Conservation (phyloP, 2,329 filamentous ascomycete species). For the Mariannaea elegans region DNA sequence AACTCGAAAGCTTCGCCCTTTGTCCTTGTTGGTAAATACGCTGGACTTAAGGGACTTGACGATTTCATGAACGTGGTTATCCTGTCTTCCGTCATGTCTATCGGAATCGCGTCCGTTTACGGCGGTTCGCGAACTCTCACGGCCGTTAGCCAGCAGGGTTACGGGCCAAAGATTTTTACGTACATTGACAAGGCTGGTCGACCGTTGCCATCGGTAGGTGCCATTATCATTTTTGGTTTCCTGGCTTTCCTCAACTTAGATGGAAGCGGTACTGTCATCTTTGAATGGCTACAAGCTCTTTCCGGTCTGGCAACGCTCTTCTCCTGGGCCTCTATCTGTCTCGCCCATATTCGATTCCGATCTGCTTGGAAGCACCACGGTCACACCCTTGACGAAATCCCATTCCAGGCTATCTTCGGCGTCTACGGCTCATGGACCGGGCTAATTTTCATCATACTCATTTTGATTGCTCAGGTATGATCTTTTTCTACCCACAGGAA, state of each 20-base stretch:
- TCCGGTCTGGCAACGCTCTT: slow-evolving; percentile 69
- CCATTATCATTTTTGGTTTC: slow-evolving; percentile 54
- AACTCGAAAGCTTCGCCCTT: slow-evolving; percentile 53
- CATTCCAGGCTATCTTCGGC: slow-evolving; percentile 63
- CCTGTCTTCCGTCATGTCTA: slow-evolving; percentile 60
- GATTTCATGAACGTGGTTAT: slow-evolving; percentile 62
- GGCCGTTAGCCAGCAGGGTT: slow-evolving; percentile 62
- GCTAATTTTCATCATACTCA: slow-evolving; percentile 61
- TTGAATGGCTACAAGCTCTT: slow-evolving; percentile 70
- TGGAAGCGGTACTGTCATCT: slow-evolving; percentile 58
- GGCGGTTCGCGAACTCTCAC: slow-evolving; percentile 62
- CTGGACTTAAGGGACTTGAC: slow-evolving; percentile 55
- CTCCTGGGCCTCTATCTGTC: slow-evolving; percentile 70
- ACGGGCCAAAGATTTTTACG: slow-evolving; percentile 60
- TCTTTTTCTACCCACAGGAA: neutral
- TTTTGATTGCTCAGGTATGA: slow-evolving; percentile 55
- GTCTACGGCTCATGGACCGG: slow-evolving; percentile 69
- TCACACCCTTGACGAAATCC: slow-evolving; percentile 68
- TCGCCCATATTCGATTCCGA: slow-evolving; percentile 70
- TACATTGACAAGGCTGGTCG: slow-evolving; percentile 62
- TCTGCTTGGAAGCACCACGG: slow-evolving; percentile 65
- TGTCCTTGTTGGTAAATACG: slow-evolving; percentile 57
- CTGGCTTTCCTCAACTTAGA: slow-evolving; percentile 56
- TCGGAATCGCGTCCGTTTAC: slow-evolving; percentile 61
- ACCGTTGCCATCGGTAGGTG: slow-evolving; percentile 53